Conservation (phyloP, 306 rosid genomes). For the Argentina anserina region DNA sequence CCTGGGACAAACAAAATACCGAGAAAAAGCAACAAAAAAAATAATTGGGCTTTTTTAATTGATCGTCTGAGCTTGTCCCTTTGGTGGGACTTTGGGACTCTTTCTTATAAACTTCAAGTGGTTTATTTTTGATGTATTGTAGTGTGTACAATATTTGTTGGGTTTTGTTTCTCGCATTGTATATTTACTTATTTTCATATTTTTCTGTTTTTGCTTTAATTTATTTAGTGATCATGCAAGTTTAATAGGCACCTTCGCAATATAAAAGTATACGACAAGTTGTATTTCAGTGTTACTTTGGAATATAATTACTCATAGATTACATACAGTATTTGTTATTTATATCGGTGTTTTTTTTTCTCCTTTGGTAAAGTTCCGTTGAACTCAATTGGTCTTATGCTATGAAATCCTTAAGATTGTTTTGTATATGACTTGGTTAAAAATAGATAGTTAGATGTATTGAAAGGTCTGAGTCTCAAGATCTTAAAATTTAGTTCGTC, state of each 20-base stretch:
- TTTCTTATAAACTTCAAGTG: not conserved
- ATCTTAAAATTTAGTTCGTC: not conserved
- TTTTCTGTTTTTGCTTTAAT: too few relatives aligned
- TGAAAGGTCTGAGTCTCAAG: not conserved
- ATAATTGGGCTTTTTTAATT: not conserved
- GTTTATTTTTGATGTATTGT: not conserved
- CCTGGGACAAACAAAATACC: not conserved
- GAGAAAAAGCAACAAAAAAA: not conserved
- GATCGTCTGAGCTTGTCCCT: not conserved
- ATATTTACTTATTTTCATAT: too few relatives aligned
- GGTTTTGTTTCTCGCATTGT: too few relatives aligned
- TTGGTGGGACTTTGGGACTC: not conserved
- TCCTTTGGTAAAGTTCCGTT: not conserved
- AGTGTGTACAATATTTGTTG: not conserved
- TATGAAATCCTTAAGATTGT: not conserved
- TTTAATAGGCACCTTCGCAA: not conserved
- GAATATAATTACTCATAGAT: not conserved
- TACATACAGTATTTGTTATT: not conserved
- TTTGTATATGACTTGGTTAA: not conserved
- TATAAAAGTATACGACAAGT: not conserved
- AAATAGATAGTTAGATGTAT: not conserved
- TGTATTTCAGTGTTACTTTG: not conserved
- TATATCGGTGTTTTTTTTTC: not conserved
- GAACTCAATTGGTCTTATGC: not conserved
- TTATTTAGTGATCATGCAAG: not conserved